Evolutionary conservation across 306 rosid species (phyloP).

Genomic region (Astragalus membranaceus): DNA sequence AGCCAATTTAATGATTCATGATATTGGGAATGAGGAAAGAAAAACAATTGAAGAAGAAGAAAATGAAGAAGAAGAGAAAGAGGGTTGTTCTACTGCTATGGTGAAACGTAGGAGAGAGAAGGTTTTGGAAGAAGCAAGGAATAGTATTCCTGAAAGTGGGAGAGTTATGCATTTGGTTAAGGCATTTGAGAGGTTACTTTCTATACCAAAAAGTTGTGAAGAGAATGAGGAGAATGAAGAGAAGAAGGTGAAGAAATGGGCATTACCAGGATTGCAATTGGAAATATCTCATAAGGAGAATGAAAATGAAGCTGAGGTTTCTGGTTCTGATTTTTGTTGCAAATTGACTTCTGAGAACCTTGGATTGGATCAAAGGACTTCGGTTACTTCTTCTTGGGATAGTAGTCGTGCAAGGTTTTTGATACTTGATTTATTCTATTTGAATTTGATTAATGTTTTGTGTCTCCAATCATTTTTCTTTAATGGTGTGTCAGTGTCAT

Average conservation of each 20-base stretch:
- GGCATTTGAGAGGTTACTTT: slow-evolving; percentile 80
- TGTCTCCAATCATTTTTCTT: background rate
- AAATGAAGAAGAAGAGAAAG: background rate
- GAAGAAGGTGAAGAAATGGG: slow-evolving; percentile 56
- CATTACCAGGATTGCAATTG: slow-evolving; percentile 71
- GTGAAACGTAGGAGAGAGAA: slow-evolving; percentile 65
- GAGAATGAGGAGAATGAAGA: slow-evolving; percentile 17
- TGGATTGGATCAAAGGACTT: slow-evolving; percentile 53
- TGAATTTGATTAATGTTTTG: background rate
- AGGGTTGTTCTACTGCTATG: slow-evolving; percentile 26
- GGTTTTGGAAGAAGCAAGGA: slow-evolving; percentile 74
- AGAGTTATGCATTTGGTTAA: slow-evolving; percentile 75
- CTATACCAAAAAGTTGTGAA: slow-evolving; percentile 28
- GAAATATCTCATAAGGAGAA: slow-evolving; percentile 12
- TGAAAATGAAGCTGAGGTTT: slow-evolving; percentile 32
- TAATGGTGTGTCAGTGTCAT: background rate
- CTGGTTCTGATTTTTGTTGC: slow-evolving; percentile 22
- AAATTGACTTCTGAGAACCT: slow-evolving; percentile 61
- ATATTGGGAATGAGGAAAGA: slow-evolving; percentile 18
- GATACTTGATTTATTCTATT: background rate
- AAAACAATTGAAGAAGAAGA: background rate
- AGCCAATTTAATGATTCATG: slow-evolving; percentile 60
- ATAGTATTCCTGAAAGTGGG: slow-evolving; percentile 70
- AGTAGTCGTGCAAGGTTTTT: slow-evolving; percentile 61
- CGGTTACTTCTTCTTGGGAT: slow-evolving; percentile 72